A percentile compares a stretch with the other conserved stretches of the same genome.
Evolutionary conservation across 2,329 filamentous ascomycete genomes (phyloP).

Genomic region (Fusarium sp.): DNA sequence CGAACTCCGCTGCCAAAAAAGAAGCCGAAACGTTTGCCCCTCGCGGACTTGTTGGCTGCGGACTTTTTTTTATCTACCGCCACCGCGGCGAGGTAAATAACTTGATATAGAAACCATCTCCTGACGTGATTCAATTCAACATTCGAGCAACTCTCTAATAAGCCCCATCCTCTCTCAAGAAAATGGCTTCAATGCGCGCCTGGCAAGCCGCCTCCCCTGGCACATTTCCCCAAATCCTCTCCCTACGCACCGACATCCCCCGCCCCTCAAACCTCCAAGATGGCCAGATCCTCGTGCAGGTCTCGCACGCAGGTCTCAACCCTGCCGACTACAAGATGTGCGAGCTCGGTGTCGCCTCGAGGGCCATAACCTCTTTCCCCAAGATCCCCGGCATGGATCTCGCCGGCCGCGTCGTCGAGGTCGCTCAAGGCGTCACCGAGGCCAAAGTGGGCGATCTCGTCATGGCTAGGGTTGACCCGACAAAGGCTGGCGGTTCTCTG

Average conservation of each 20-base stretch:
- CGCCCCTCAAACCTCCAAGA: conserved; percentile 39
- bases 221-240: conserved; percentile 37
- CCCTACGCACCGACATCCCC: conserved; percentile 31
- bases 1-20: neutral
- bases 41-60: neutral
- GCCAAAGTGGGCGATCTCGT: conserved; percentile 57
- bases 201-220: conserved; percentile 47
- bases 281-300: conserved; percentile 56
- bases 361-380: conserved; percentile 49
- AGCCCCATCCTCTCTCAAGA: no score
- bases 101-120: neutral
- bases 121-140: conserved; percentile 8
- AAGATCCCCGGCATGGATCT: conserved; percentile 63
- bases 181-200: conserved; percentile 43
- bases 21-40: neutral
- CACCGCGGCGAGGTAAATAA: neutral
- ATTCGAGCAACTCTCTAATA: neutral
- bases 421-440: conserved; percentile 43
- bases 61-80: neutral
- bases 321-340: conserved; percentile 63
- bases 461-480: conserved; percentile 52
- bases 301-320: conserved; percentile 59
- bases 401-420: conserved; percentile 59
- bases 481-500: conserved; percentile 54
- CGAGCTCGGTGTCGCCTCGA: conserved; percentile 55